Percentiles rank a stretch among this genome's conserved stretches.
Conservation (phyloP, 768 basidiomycete genomes). For the Pholiota conissans region DNA sequence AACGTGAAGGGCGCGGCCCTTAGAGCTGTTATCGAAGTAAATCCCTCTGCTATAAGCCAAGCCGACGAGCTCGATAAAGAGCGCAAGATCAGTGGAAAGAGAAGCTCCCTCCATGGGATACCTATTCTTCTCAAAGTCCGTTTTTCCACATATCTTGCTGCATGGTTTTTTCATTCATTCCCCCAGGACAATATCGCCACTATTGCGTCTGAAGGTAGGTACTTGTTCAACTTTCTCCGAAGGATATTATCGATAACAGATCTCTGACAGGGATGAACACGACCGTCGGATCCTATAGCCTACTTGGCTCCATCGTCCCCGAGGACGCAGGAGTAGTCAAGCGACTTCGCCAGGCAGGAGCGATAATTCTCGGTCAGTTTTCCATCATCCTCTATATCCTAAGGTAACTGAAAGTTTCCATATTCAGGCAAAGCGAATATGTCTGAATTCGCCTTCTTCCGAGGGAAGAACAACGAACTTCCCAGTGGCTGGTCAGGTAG, state of each 20-base stretch:
- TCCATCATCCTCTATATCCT: not conserved
- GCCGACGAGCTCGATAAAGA: constrained; percentile 52
- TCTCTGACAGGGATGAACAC: constrained; percentile 40
- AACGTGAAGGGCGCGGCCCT: constrained; percentile 58
- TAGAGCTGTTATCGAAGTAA: constrained; percentile 59
- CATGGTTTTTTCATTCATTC: not conserved
- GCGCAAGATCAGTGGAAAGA: constrained; percentile 38
- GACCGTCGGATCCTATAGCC: constrained; percentile 43
- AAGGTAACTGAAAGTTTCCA: too few species aligned
- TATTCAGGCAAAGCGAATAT: constrained; percentile 52
- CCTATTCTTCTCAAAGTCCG: constrained; percentile 49
- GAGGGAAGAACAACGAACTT: constrained; percentile 38
- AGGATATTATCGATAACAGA: not conserved
- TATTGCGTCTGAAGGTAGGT: constrained; percentile 40
- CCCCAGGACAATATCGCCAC: constrained; percentile 49
- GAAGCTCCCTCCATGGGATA: constrained; percentile 54
- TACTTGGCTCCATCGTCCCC: constrained; percentile 42
- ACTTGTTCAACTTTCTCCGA: not conserved
- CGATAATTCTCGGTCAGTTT: constrained; percentile 41
- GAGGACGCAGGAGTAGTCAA: constrained; percentile 47
- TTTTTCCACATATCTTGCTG: not conserved
- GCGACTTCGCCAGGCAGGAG: constrained; percentile 40
- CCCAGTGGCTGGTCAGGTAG: constrained; percentile 59
- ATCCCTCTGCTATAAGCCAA: constrained; percentile 48
- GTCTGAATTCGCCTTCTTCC: constrained; percentile 53